Evolutionary conservation across 441 rosid species (phyloP), one percentile per base, ranked within the genome.

Genomic region (Viola pubescens): DNA sequence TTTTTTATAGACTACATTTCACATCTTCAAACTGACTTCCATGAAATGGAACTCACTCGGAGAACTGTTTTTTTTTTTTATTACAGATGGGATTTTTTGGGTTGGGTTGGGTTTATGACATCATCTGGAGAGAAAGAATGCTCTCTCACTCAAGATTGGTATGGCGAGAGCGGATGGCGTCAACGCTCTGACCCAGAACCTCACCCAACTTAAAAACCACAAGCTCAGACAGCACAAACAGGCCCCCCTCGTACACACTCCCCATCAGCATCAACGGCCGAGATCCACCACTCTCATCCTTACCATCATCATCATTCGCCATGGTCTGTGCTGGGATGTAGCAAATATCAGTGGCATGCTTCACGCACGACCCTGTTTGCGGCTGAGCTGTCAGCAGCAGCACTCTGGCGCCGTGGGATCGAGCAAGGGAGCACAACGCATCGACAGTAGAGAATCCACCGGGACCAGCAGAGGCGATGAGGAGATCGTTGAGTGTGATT

Each of bases 221-320:
- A 94, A 86, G 83, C 78, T 91, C 98, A 70, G 88, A 91, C 92
- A 86, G 64, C 54, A 91, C 91, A 52, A 84, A 88, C 88, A 86
- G 51, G 4, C 86, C 85, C 55, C 97, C 94, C 73, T 88, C 94
- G 55, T 82, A 91, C 12, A 83, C 81, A 73, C 95, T 91, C 37
- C 92, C 96, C 96, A 88, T 91, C 52, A 96, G 98, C 75, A 88
- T 62, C 77, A 91, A 61, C 66, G 59, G 60, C 69, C 86, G 58
- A 6, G 73, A 34, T 8, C 9, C 56, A 0, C 47, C 81, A 0
- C 34, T 76, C 8, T 3, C 75, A 3, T 44, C 64, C 49, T 81
- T 88, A 37, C 19, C 76, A 6, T 2, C 76, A 5, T 48, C 62
- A 46, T 82, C 91, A 42, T 76, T 71, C 7, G 89, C 95, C 95